Evolutionary conservation across 805 yeast species (phyloP).

Genomic region (Cyberlindnera veronae): DNA sequence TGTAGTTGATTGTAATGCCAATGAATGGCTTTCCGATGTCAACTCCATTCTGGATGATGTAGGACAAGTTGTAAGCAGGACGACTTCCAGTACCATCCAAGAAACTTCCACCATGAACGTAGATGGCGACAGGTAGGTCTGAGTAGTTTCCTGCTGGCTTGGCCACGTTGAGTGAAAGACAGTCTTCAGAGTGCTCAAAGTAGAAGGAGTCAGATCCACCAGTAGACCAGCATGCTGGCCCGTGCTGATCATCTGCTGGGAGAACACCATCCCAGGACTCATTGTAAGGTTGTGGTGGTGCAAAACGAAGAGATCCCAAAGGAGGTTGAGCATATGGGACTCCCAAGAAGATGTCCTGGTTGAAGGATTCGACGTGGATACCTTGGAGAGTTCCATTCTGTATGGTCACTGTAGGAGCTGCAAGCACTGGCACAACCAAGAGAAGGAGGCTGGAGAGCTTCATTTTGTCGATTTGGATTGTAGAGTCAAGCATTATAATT

Average conservation of each 20-base stretch:
- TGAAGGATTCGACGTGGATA: slow-evolving; percentile 7
- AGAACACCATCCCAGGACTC: slow-evolving; percentile 15
- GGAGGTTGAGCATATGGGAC: slow-evolving; percentile 32
- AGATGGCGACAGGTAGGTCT: slow-evolving; percentile 30
- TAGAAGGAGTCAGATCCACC: slow-evolving; percentile 12
- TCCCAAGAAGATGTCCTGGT: slow-evolving; percentile 22
- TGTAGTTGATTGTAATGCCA: slow-evolving; percentile 35
- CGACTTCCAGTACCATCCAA: slow-evolving; percentile 24
- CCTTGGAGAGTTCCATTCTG: slow-evolving; percentile 18
- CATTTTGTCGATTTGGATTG: no score
- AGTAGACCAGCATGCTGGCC: slow-evolving; percentile 24
- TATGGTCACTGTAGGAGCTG: slow-evolving; percentile 7
- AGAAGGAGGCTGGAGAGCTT: neutral
- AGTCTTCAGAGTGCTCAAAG: slow-evolving; percentile 27
- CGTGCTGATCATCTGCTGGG: slow-evolving; percentile 22
- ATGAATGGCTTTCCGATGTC: slow-evolving; percentile 26
- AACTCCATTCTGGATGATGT: slow-evolving; percentile 17
- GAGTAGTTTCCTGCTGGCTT: slow-evolving; percentile 20
- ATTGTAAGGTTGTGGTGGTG: slow-evolving; percentile 20
- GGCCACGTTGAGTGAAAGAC: slow-evolving; percentile 29
- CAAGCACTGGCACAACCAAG: neutral
- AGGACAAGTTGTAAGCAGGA: slow-evolving; percentile 18
- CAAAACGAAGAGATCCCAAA: slow-evolving; percentile 25
- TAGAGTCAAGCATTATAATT: no score
- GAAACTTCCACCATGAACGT: slow-evolving; percentile 37